Evolutionary conservation across 345 rosid species (phyloP), one percentile per base, ranked within the genome.

Genomic region (Moringa oleifera): DNA sequence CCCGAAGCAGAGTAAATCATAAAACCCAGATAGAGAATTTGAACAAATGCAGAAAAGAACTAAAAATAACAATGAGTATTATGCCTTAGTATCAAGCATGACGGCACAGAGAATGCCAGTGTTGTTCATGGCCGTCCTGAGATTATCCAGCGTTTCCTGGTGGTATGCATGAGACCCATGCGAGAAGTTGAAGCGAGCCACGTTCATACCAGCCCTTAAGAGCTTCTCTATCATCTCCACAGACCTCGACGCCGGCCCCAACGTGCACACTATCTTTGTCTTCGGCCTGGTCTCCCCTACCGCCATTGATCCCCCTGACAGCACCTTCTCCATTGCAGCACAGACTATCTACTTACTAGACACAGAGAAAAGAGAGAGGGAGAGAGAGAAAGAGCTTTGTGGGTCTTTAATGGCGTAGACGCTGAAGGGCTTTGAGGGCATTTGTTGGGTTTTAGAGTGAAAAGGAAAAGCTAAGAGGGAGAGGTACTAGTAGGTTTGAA

Each of bases 221-320:
- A 84, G 89, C 75, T 81, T 84, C 71, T 84, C 86, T 19, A 81
- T 36, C 86, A 84, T 83, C 21, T 72, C 59, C 24, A 84, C 81
- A 23, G 86, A 71, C 20, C 89, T 70, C 7, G 89, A 81, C 0
- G 86, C 81, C 41, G 88, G 88, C 4, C 88, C 88, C n/a, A 83
- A 51, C 1, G 88, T 83, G 71, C 88, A 83, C 18, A 80, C 85
- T 0, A 83, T 80, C 75, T 80, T 83, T 18, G 85, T 80, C 81
- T 63, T 80, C 8, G 87, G 81, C 51, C 46, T 64, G 49, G 58
- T 69, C 20, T 15, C 58, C 12, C 47, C 47, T 7, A 1, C 47
- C 16, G 13, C 47, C 47, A 41, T 41, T 41, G 47, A 41, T 41
- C 16, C 12, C 12, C 16, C 17, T 41, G 2, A 7, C 1, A 41